phyloP scores from a whole-genome alignment of 352 stramenopile species.

The Globisporangium irregulare region DNA sequence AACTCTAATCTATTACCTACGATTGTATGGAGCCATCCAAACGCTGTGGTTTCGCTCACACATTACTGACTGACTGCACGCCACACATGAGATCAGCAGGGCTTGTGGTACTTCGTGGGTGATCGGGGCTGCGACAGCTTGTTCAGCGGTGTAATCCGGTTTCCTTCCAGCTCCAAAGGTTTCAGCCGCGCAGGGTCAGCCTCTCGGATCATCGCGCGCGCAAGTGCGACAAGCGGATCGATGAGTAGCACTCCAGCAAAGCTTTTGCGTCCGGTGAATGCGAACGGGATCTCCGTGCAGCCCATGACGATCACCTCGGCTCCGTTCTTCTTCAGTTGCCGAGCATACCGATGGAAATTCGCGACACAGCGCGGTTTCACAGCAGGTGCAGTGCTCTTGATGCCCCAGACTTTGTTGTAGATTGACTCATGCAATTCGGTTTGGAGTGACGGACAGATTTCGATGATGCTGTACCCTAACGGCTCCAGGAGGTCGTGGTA shows the following conservation, averaged over 20 bases:
- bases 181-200: constrained; percentile 52
- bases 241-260: constrained; percentile 52
- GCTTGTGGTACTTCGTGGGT: constrained; percentile 1
- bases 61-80: background rate
- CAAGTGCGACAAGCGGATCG: constrained; percentile 70
- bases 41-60: background rate
- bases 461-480: constrained; percentile 49
- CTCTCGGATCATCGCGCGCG: constrained; percentile 65
- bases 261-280: constrained; percentile 47
- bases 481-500: constrained; percentile 72
- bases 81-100: constrained; percentile 3
- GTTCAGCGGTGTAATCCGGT: constrained; percentile 18
- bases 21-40: background rate
- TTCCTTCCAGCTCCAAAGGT: constrained; percentile 17
- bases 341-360: constrained; percentile 64
- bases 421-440: constrained; percentile 70
- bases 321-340: constrained; percentile 36
- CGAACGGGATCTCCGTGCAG: constrained; percentile 80
- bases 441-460: constrained; percentile 47
- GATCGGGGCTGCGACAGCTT: constrained; percentile 17
- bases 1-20: constrained; percentile 4
- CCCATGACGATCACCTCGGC: constrained; percentile 70
- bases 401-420: constrained; percentile 67
- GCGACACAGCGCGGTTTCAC: constrained; percentile 47
- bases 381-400: constrained; percentile 66